Percentiles rank a stretch among this genome's conserved stretches.
These are phyloP conservation scores for Bromus sterilis DNA, from an alignment of 176 grass and related monocot genomes.

Conservation along the genomic window DNA sequence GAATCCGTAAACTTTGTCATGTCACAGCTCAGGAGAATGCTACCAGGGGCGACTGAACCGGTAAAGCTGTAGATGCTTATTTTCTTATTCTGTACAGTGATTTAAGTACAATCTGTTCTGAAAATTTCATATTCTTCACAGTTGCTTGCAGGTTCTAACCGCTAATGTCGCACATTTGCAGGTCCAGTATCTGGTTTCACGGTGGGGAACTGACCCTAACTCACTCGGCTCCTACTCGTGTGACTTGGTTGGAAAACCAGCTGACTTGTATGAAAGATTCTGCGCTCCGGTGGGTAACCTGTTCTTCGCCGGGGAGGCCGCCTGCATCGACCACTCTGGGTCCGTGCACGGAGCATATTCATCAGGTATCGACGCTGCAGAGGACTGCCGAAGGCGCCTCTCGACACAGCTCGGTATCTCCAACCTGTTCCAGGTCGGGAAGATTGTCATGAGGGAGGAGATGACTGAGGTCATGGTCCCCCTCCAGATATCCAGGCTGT, in stretches of 20 bases:
- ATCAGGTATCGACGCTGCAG: constrained; percentile 61
- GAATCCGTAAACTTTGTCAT: constrained; percentile 77
- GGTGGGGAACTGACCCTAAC: constrained; percentile 82
- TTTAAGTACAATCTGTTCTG: neutral
- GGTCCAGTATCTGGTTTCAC: constrained; percentile 83
- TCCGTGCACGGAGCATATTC: constrained; percentile 95
- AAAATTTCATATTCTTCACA: neutral
- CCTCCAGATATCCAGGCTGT: constrained; percentile 93
- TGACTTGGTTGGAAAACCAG: constrained; percentile 84
- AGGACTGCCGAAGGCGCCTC: constrained; percentile 73
- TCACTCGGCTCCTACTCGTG: constrained; percentile 90
- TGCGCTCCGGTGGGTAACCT: constrained; percentile 87
- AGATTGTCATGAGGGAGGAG: constrained; percentile 73
- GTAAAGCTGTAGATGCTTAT: constrained; percentile 20
- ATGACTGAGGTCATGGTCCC: constrained; percentile 72
- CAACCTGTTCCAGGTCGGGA: constrained; percentile 53
- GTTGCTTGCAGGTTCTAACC: neutral
- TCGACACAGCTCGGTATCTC: constrained; percentile 52
- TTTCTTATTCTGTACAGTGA: neutral
- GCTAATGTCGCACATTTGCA: constrained; percentile 3
- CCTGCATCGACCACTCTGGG: constrained; percentile 82
- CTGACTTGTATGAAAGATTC: constrained; percentile 91
- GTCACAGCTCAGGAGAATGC: constrained; percentile 74
- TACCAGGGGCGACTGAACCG: constrained; percentile 71
- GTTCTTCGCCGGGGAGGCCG: constrained; percentile 92